phyloP scores from a whole-genome alignment of 164 flowering plant genomes.

The Nymphaea thermarum region DNA sequence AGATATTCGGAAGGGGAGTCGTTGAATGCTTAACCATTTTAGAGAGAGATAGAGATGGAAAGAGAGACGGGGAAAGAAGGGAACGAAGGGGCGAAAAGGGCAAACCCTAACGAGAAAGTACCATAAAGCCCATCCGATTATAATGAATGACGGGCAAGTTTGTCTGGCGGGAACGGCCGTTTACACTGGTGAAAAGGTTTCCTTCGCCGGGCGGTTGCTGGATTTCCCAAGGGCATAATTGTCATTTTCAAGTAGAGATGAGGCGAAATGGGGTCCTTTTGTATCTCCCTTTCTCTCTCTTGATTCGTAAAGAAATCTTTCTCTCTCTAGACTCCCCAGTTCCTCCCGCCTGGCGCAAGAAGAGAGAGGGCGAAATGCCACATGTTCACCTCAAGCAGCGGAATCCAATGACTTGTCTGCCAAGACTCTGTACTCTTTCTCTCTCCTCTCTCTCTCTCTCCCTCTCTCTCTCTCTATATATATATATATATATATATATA shows the following conservation, averaged over 20 bases:
- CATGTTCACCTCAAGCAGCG: background rate
- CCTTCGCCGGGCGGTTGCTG: background rate
- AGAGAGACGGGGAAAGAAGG: background rate
- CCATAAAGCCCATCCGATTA: background rate
- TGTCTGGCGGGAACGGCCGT: background rate
- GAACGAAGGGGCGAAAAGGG: background rate
- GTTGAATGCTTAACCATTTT: background rate
- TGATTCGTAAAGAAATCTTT: too few relatives aligned
- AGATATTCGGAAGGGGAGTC: background rate
- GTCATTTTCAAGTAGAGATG: background rate
- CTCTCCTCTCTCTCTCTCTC: background rate
- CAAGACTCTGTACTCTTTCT: background rate
- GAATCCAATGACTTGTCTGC: background rate
- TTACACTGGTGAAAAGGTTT: background rate
- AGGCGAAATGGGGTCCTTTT: background rate
- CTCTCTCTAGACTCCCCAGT: too few relatives aligned
- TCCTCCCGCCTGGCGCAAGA: background rate
- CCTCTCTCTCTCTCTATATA: background rate
- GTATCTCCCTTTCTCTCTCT: too few relatives aligned
- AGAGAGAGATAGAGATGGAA: background rate
- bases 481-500: too few relatives aligned
- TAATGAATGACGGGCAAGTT: background rate
- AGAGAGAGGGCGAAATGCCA: background rate
- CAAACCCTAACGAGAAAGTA: background rate
- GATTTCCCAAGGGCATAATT: background rate